phyloP scores from a whole-genome alignment of 768 basidiomycete genomes.

The Lactarius psammicola region DNA sequence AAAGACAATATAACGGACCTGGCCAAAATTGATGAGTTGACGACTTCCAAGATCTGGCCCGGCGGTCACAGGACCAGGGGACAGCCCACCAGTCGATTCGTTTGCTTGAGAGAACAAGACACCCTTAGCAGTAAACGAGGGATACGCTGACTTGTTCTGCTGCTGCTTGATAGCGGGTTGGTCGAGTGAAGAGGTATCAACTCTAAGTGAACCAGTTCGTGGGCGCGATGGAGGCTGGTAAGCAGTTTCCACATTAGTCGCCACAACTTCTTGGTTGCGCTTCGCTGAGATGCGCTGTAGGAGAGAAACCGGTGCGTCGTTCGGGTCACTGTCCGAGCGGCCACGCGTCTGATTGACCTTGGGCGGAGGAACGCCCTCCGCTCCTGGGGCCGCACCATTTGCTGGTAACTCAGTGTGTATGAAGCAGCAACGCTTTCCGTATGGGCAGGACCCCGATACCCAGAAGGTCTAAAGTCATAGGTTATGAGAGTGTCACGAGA shows the following conservation, averaged over 20 bases:
- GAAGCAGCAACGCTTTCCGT: constrained; percentile 91
- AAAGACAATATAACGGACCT: constrained; percentile 44
- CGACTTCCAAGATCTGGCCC: constrained; percentile 84
- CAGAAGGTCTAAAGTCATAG: constrained; percentile 71
- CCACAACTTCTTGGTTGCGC: constrained; percentile 49
- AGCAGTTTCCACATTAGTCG: constrained; percentile 38
- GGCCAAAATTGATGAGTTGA: constrained; percentile 68
- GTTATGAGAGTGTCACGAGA: constrained; percentile 16
- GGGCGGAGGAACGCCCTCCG: constrained; percentile 53
- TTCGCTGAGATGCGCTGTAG: constrained; percentile 74
- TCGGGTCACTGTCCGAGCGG: constrained; percentile 76
- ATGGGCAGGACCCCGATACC: constrained; percentile 91
- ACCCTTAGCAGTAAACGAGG: constrained; percentile 54
- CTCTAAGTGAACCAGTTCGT: constrained; percentile 66
- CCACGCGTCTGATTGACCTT: constrained; percentile 51
- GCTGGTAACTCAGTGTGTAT: constrained; percentile 84
- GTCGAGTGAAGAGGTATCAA: constrained; percentile 66
- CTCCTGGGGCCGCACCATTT: constrained; percentile 55
- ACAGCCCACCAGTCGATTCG: constrained; percentile 60
- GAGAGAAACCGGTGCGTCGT: constrained; percentile 68
- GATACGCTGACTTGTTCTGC: constrained; percentile 87
- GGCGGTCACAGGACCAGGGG: constrained; percentile 79
- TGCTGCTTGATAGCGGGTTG: constrained; percentile 52
- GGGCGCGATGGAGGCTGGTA: constrained; percentile 57
- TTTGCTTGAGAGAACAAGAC: constrained; percentile 52